Percentiles rank a stretch among this genome's conserved stretches.
phyloP scores from a whole-genome alignment of 768 basidiomycete species.

The Podaxis pistillaris region DNA sequence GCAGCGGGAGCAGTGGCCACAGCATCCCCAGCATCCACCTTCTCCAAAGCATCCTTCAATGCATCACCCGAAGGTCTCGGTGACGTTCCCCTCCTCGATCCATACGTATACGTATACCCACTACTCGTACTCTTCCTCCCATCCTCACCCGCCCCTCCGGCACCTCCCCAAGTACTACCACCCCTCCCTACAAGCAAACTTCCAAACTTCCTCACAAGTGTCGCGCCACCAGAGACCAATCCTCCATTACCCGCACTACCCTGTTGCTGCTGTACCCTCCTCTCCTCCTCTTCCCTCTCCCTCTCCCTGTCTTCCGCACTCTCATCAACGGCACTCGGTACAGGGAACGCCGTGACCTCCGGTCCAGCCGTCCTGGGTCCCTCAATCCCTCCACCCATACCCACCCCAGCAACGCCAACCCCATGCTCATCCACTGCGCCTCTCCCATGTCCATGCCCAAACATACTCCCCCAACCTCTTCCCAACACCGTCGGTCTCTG shows the following conservation, averaged over 20 bases:
- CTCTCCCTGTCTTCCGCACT: conserved; percentile 29
- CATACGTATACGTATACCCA: conserved; percentile 19
- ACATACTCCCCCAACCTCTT: conserved; percentile 60
- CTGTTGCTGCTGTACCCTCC: conserved; percentile 26
- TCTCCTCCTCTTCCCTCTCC: conserved; percentile 25
- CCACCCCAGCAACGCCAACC: conserved; percentile 24
- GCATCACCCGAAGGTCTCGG: conserved; percentile 30
- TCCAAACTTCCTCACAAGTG: conserved; percentile 77
- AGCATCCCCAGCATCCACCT: conserved; percentile 26
- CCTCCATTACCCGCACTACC: background rate
- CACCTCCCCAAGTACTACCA: conserved; percentile 21
- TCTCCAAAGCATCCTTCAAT: conserved; percentile 25
- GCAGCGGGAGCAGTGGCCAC: conserved; percentile 6
- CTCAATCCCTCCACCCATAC: conserved; percentile 23
- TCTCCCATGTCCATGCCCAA: conserved; percentile 40
- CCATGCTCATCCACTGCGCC: conserved; percentile 39
- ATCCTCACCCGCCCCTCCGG: conserved; percentile 9
- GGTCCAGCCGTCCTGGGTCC: conserved; percentile 66
- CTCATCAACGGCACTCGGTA: conserved; percentile 32
- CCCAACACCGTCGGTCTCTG: conserved; percentile 58
- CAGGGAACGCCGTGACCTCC: conserved; percentile 55
- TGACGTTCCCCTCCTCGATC: conserved; percentile 13
- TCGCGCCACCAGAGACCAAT: conserved; percentile 55
- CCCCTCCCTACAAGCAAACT: conserved; percentile 56
- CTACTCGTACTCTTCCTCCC: conserved; percentile 53